Evolutionary conservation across 1,284 basidiomycete species (phyloP), one percentile per base, ranked within the genome.

Genomic region (Ceratobasidium sp.): DNA sequence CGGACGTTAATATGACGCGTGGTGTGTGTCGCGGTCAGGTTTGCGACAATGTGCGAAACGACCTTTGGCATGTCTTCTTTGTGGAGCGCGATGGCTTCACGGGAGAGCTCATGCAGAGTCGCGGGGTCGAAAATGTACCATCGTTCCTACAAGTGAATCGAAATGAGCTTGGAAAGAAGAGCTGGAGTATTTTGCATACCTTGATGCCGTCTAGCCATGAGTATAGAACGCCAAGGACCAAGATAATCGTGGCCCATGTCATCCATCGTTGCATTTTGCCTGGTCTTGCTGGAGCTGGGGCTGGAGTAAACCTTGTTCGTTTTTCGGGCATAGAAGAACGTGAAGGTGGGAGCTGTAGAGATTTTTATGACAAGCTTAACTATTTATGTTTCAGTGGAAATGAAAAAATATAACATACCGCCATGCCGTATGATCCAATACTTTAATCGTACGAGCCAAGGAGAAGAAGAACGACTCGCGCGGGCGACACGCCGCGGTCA

Each of bases 71-170:
- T 88, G 79, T 93, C 85, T 78, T 87, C 83, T 0, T 87, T 86
- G 21, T 88, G 85, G 2, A 85, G 79, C 11, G 86, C 85, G 79
- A 96, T 86, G 52, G 94, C 91, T n/a, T 87, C 85, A 77, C 88
- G 84, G 16, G 91, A 87, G 44, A 95, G 85, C 73, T 87, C 82
- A 78, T 95, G 88, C 21, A 95, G 82, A 54, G 82, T 82, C 7
- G 80, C 80, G 1, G 89, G 90, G 77, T 91, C 87, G 76, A 96
- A 87, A 74, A 92, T 87, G 82, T 94, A 95, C 86, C 85, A 88
- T 38, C 82, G 82, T 73, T 84, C 80, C 85, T 86, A 74, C 8
- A 63, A 23, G 13, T 35, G n/a, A 13, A 26, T 38, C 38, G 16
- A 21, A n/a, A 49, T 54, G 38, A 49, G 50, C 85, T 87, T 66